Percentiles rank a stretch among this genome's conserved stretches.
Conservation (phyloP, 805 yeast species). For the Yamadazyma philogaea region DNA sequence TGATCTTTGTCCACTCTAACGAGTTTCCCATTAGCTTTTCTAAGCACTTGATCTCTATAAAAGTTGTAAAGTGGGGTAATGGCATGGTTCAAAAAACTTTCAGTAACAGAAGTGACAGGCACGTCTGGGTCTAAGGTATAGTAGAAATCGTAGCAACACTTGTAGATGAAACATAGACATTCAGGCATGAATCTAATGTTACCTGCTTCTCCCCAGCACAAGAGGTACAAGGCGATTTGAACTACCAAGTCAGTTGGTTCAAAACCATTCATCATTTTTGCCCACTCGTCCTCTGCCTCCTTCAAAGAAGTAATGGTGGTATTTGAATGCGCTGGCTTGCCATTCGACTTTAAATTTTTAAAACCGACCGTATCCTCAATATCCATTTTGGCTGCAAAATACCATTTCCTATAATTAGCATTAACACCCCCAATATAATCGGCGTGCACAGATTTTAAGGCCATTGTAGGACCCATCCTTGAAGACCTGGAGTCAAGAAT, state of each 20-base stretch:
- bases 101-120: constrained; percentile 23
- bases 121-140: constrained; percentile 41
- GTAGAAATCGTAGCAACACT: constrained; percentile 71
- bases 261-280: constrained; percentile 45
- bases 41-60: constrained; percentile 54
- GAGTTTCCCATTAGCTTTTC: constrained; percentile 40
- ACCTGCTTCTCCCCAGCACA: constrained; percentile 91
- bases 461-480: constrained; percentile 54
- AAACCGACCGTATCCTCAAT: constrained; percentile 48
- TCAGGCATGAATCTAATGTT: constrained; percentile 87
- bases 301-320: constrained; percentile 22
- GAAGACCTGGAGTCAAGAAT: constrained; percentile 68
- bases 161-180: constrained; percentile 78
- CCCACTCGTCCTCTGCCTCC: constrained; percentile 52
- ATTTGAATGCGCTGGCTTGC: constrained; percentile 16
- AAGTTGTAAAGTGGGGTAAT: constrained; percentile 73
- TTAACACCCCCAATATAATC: constrained; percentile 73
- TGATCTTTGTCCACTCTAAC: constrained; percentile 60
- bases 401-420: constrained; percentile 73
- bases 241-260: constrained; percentile 52
- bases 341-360: constrained; percentile 23
- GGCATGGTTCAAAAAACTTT: constrained; percentile 58
- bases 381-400: constrained; percentile 70
- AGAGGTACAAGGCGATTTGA: constrained; percentile 66
- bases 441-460: constrained; percentile 61